Conservation (phyloP, 495 filamentous ascomycete species). For the Xylaria curta region DNA sequence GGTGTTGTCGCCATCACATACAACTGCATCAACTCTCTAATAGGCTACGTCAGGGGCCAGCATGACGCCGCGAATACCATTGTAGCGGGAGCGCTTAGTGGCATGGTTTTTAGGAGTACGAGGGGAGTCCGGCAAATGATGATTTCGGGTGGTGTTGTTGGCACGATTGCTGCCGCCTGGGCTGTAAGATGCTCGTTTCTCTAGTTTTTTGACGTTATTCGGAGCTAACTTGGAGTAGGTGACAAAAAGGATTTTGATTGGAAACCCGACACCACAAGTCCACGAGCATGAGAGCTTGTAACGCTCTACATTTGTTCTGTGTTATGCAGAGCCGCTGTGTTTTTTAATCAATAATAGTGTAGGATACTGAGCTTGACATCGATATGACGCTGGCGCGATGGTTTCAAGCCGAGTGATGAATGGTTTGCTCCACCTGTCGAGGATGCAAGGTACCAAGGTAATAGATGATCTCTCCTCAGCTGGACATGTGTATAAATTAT, state of each 20-base stretch:
- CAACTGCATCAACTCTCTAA: conserved; percentile 89
- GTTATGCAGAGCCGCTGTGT: conserved; percentile 1
- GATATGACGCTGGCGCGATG: conserved; percentile 25
- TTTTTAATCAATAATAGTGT: conserved; percentile 35
- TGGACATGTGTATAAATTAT: conserved; percentile 41
- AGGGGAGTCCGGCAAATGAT: conserved; percentile 87
- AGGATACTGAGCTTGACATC: conserved; percentile 37
- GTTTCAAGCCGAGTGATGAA: conserved; percentile 17
- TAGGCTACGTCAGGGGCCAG: conserved; percentile 85
- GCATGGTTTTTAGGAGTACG: conserved; percentile 95
- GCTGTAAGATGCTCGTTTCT: conserved; percentile 66
- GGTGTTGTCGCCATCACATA: conserved; percentile 95
- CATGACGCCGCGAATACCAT: conserved; percentile 92
- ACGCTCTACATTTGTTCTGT: conserved; percentile 14
- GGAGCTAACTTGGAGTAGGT: conserved; percentile 51
- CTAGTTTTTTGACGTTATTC: conserved; percentile 4
- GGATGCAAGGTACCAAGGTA: conserved; percentile 25
- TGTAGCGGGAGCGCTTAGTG: conserved; percentile 80
- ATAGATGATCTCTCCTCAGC: conserved; percentile 44
- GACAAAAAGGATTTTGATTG: conserved; percentile 63
- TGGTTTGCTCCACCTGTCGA: conserved; percentile 22
- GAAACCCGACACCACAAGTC: conserved; percentile 29
- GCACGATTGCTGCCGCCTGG: conserved; percentile 83
- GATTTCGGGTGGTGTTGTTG: conserved; percentile 89
- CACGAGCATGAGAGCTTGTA: conserved; percentile 32